These are phyloP conservation scores for Pholiota molesta DNA, from an alignment of 768 basidiomycete species.

Conservation along the genomic window DNA sequence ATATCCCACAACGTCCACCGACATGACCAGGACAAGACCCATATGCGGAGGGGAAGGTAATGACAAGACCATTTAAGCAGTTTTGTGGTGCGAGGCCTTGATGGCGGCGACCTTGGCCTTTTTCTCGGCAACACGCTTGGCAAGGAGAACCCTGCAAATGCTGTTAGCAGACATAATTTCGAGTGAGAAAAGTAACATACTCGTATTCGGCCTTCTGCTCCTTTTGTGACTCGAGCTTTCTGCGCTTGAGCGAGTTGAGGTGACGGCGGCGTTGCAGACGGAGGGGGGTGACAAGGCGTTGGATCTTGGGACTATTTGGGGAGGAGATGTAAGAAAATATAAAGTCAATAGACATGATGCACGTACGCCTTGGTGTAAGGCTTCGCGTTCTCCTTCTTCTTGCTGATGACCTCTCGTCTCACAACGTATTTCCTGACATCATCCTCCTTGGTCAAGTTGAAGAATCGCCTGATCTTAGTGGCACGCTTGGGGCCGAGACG, in stretches of 20 bases:
- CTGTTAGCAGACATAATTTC: not conserved
- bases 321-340: not conserved
- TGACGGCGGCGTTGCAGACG: constrained; percentile 97
- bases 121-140: constrained; percentile 92
- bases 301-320: constrained; percentile 85
- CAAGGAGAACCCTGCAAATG: constrained; percentile 58
- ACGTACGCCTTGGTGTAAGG: constrained; percentile 97
- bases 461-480: constrained; percentile 96
- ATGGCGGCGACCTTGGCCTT: constrained; percentile 88
- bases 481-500: constrained; percentile 96
- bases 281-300: constrained; percentile 92
- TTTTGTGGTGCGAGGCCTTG: constrained; percentile 74
- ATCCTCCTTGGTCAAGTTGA: constrained; percentile 97
- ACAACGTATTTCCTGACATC: constrained; percentile 99
- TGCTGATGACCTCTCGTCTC: constrained; percentile 84
- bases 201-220: constrained; percentile 96
- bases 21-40: constrained; percentile 11
- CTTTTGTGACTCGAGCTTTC: constrained; percentile 89
- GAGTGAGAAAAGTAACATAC: constrained; percentile 40
- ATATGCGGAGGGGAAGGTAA: constrained; percentile 7
- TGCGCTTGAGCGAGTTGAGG: constrained; percentile 84
- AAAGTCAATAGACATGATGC: not conserved
- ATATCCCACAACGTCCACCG: constrained; percentile 14
- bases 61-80: constrained; percentile 19
- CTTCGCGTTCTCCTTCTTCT: constrained; percentile 90